A percentile compares a stretch with the other conserved stretches of the same genome.
Conservation (phyloP, 2,329 filamentous ascomycete species). For the Chrysoporthe cubensis region DNA sequence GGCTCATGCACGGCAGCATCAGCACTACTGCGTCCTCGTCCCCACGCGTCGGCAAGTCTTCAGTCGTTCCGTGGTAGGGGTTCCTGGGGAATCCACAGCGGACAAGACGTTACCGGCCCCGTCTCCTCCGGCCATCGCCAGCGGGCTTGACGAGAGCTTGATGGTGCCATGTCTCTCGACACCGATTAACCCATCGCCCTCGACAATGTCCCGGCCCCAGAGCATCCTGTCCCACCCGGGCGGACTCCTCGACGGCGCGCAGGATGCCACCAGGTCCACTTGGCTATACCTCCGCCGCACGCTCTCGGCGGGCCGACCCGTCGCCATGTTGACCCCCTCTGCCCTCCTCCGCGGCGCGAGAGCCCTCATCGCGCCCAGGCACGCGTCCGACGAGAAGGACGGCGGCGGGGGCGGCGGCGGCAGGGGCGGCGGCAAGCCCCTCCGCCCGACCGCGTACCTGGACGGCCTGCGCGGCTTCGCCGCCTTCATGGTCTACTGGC, state of each 20-base stretch:
- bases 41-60: neutral
- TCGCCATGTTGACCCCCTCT: slow-evolving; percentile 12
- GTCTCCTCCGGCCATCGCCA: too few species aligned
- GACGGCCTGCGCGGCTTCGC: slow-evolving; percentile 20
- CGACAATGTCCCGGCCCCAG: slow-evolving; percentile 16
- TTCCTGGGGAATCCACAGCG: too few species aligned
- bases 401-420: slow-evolving; percentile 1
- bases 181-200: slow-evolving; percentile 12
- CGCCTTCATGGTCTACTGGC: slow-evolving; percentile 22
- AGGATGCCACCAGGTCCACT: slow-evolving; percentile 6
- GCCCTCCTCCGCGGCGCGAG: neutral
- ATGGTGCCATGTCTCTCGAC: neutral
- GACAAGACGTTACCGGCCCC: too few species aligned
- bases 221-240: slow-evolving; percentile 20
- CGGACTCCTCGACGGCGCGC: slow-evolving; percentile 18
- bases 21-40: too few species aligned
- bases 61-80: too few species aligned
- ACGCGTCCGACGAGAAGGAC: slow-evolving; percentile 19
- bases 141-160: too few species aligned
- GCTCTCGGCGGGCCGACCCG: slow-evolving; percentile 15
- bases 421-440: slow-evolving; percentile 17
- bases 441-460: slow-evolving; percentile 17
- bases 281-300: neutral
- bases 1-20: neutral
- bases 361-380: slow-evolving; percentile 4